A percentile compares a stretch with the other conserved stretches of the same genome.
phyloP scores from a whole-genome alignment of 2,329 filamentous ascomycete genomes.

The Diaporthe sp. region DNA sequence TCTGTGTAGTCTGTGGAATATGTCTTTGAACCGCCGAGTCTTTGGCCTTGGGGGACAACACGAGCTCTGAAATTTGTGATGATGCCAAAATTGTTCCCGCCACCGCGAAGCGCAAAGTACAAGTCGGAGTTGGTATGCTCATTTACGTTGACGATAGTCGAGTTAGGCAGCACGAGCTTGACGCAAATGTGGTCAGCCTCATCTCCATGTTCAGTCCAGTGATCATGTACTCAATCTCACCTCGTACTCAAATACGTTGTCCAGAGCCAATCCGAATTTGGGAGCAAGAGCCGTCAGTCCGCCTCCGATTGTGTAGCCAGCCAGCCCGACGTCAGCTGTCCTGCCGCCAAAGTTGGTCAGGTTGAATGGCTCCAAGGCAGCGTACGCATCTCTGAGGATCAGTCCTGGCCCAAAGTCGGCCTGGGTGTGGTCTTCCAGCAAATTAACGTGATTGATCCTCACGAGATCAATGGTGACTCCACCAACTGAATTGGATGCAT shows the following conservation, averaged over 20 bases:
- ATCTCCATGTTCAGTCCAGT: not conserved
- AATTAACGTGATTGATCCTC: not conserved
- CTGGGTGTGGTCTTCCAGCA: not conserved
- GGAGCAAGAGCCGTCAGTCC: slow-evolving; percentile 3
- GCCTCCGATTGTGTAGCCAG: slow-evolving; percentile 1
- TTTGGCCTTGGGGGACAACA: not conserved
- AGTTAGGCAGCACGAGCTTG: slow-evolving; percentile 12
- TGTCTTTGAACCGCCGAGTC: not conserved
- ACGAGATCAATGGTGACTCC: slow-evolving; percentile 11
- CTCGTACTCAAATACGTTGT: slow-evolving; percentile 11
- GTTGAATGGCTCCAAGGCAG: not conserved
- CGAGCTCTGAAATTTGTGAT: slow-evolving; percentile 8
- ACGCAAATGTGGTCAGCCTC: not conserved
- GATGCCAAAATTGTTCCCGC: slow-evolving; percentile 2
- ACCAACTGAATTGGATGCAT: slow-evolving; percentile 10
- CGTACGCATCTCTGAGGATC: not conserved
- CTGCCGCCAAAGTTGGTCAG: slow-evolving; percentile 1
- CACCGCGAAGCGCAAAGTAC: slow-evolving; percentile 17
- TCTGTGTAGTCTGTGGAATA: slow-evolving; percentile 3
- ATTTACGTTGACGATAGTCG: slow-evolving; percentile 3
- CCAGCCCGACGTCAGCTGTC: slow-evolving; percentile 20
- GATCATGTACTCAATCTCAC: not conserved
- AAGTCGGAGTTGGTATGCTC: not conserved
- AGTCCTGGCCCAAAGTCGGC: slow-evolving; percentile 9
- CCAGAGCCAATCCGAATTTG: slow-evolving; percentile 13